Conservation (phyloP, 2,329 filamentous ascomycete species). For the Trichoderma sp. region DNA sequence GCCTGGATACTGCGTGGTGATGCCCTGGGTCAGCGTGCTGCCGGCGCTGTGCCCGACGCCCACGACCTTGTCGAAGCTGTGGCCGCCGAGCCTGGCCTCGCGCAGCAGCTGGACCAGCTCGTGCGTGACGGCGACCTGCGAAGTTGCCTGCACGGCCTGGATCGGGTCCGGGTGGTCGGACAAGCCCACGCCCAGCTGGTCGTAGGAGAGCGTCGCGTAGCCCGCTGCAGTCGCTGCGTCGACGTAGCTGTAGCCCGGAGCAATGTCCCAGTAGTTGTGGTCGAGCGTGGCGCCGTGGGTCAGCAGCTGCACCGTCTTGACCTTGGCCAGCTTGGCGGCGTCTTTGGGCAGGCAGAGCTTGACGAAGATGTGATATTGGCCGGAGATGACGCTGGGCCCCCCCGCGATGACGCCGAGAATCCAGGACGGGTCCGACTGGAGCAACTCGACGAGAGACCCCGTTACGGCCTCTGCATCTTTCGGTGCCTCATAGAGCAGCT, state of each 20-base stretch:
- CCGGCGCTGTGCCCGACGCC: constrained; percentile 13
- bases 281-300: constrained; percentile 19
- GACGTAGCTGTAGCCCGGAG: constrained; percentile 13
- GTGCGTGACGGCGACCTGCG: constrained; percentile 8
- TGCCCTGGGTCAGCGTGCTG: constrained; percentile 12
- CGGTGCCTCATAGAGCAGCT: background rate
- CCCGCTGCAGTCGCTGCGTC: constrained; percentile 9
- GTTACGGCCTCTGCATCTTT: background rate
- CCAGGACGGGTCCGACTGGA: constrained; percentile 1
- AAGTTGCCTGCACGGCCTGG: background rate
- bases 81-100: background rate
- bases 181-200: constrained; percentile 10
- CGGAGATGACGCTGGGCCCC: background rate
- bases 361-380: constrained; percentile 5
- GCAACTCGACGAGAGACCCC: constrained; percentile 1
- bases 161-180: constrained; percentile 14
- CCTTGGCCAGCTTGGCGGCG: background rate
- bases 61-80: constrained; percentile 9
- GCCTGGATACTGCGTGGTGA: constrained; percentile 5
- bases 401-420: background rate
- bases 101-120: constrained; percentile 1
- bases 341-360: constrained; percentile 13
- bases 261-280: constrained; percentile 13
- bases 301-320: constrained; percentile 16
- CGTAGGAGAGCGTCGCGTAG: constrained; percentile 13